Evolutionary conservation across 495 filamentous ascomycete genomes (phyloP), one percentile per base, ranked within the genome.

Genomic region (Hyaloscypha bicolor): DNA sequence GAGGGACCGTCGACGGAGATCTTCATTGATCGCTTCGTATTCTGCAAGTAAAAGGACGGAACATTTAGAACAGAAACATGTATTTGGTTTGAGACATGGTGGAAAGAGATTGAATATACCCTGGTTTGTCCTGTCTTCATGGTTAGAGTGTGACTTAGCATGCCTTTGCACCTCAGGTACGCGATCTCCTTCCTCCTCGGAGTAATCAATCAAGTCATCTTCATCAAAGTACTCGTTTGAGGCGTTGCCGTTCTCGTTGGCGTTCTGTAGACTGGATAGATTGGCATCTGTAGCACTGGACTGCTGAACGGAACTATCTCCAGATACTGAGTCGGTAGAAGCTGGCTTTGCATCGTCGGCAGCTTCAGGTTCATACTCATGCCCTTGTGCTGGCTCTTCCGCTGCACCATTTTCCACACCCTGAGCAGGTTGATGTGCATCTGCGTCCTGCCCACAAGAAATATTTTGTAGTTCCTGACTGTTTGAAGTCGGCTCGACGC

Each of bases 141-240:
- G 45, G 61, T 30, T 75, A 11, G 55, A 72, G 53, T 73, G 51
- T 58, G 74, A 68, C 42, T 76, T 71, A 59, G 64, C 72, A 52
- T 74, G 65, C 14, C 76, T 68, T 19, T 76, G 67, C 19, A 70
- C 45, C 29, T 60, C 55, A 60, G 79, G 73, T 56, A 79, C 79
- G 29, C 78, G 74, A 12, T 71, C 62, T 48, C 42, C 42, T 66
- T 83, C 78, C 60, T 82, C 81, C 35, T 80, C 78, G 12, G 79
- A 78, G 58, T 83, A 79, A 35, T 84, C 75, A 59, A 74, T 77
- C 16, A 73, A 22, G 55, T 76, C 73, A 48, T 60, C 56, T 32
- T 60, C 29, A 60, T 37, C 56, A 19, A n/a, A 32, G 5, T 19
- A n/a, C 22, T 53, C 51, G 6, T 53, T 53, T 53, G 19, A 25